These are phyloP conservation scores for Malassezia arunalokei DNA, from an alignment of 1,284 basidiomycete genomes.

Conservation along the genomic window DNA sequence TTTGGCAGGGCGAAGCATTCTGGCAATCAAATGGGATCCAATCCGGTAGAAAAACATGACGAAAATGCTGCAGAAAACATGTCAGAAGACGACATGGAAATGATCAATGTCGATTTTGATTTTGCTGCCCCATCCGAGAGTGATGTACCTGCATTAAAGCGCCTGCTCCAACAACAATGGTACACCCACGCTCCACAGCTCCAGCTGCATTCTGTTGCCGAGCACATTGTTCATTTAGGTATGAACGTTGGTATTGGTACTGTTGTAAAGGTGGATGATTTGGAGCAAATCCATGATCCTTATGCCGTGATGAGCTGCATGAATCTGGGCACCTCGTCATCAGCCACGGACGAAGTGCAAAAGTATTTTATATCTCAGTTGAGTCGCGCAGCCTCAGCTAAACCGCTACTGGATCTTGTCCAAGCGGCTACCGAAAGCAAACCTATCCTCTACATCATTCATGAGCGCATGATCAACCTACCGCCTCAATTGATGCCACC, in stretches of 20 bases:
- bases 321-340: conserved; percentile 13
- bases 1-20: too few species aligned
- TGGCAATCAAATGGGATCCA: too few species aligned
- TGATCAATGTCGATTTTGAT: conserved; percentile 44
- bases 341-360: conserved; percentile 2
- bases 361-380: conserved; percentile 21
- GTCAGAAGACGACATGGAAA: conserved; percentile 17
- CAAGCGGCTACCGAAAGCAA: conserved; percentile 19
- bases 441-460: conserved; percentile 27
- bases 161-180: conserved; percentile 41
- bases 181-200: conserved; percentile 39
- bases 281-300: conserved; percentile 38
- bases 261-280: conserved; percentile 36
- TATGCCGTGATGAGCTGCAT: conserved; percentile 39
- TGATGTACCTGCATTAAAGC: conserved; percentile 36
- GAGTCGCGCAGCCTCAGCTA: conserved; percentile 16
- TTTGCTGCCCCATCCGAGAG: conserved; percentile 34
- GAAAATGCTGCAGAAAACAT: background rate
- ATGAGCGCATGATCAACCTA: conserved; percentile 45
- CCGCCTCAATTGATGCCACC: conserved; percentile 34
- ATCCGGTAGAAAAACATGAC: too few species aligned
- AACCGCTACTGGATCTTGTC: conserved; percentile 20
- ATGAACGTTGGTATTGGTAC: conserved; percentile 27
- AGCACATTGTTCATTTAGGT: conserved; percentile 23
- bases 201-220: conserved; percentile 25